Conservation (phyloP, 2,329 filamentous ascomycete genomes). For the Clarireedia homoeocarpa region DNA sequence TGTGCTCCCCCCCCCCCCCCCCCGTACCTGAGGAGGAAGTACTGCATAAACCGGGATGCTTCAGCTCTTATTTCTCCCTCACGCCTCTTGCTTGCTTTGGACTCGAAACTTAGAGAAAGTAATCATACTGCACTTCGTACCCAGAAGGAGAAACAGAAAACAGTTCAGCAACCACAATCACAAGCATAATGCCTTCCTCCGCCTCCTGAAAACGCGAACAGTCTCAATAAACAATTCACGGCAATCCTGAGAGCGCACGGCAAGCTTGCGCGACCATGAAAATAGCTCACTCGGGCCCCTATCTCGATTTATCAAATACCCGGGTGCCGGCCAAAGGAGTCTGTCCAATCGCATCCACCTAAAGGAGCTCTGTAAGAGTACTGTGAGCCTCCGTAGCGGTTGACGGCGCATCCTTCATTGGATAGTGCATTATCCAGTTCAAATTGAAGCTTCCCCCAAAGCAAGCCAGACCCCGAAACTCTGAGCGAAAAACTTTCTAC, state of each 20-base stretch:
- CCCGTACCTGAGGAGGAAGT: no score
- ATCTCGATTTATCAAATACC: background rate
- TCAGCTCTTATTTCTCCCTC: no score
- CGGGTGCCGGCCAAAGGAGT: background rate
- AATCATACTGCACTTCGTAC: no score
- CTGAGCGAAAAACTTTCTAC: background rate
- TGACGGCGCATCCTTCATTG: background rate
- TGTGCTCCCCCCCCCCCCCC: background rate
- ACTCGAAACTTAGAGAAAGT: no score
- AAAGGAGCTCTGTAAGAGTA: no score
- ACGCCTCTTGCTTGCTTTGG: slow-evolving; percentile 20
- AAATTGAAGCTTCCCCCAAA: background rate
- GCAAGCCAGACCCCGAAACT: background rate
- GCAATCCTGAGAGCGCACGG: no score
- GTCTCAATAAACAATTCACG: slow-evolving; percentile 7
- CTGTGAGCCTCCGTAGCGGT: no score
- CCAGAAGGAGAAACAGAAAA: no score
- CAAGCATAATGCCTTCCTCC: slow-evolving; percentile 33
- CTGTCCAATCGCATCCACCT: no score
- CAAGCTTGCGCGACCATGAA: no score
- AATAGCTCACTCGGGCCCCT: no score
- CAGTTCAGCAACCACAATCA: slow-evolving; percentile 24
- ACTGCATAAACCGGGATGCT: no score
- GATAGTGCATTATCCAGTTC: background rate
- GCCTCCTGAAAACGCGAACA: slow-evolving; percentile 30